Percentiles rank a stretch among this genome's conserved stretches.
These are phyloP conservation scores for Amyloporia xantha DNA, from an alignment of 768 basidiomycete species.

Conservation along the genomic window DNA sequence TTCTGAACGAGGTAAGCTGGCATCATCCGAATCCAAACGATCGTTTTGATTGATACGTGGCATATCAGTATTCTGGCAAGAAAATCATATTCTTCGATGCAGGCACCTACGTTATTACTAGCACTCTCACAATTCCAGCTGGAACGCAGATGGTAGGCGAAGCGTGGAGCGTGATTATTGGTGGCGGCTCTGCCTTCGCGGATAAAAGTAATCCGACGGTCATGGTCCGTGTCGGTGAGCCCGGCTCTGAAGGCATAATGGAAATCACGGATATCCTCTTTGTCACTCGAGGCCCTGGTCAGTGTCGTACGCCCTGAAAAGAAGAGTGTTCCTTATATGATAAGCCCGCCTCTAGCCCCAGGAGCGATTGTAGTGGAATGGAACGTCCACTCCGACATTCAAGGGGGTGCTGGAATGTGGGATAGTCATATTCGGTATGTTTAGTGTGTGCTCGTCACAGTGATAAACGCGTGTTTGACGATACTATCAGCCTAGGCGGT, in stretches of 20 bases:
- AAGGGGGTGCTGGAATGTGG: slow-evolving; percentile 49
- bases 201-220: slow-evolving; percentile 32
- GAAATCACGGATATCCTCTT: slow-evolving; percentile 43
- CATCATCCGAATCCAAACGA: not conserved
- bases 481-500: slow-evolving; percentile 27
- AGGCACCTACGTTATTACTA: slow-evolving; percentile 41
- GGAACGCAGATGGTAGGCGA: slow-evolving; percentile 43
- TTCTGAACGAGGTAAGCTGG: slow-evolving; percentile 47
- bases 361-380: slow-evolving; percentile 63
- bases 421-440: slow-evolving; percentile 36
- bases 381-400: slow-evolving; percentile 42
- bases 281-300: slow-evolving; percentile 34
- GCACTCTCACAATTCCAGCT: slow-evolving; percentile 42
- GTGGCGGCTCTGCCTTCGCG: slow-evolving; percentile 35
- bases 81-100: slow-evolving; percentile 83
- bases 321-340: too few species aligned
- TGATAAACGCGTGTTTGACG: too few species aligned
- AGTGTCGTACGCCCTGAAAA: too few species aligned
- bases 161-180: slow-evolving; percentile 45
- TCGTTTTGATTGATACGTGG: not conserved
- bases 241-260: slow-evolving; percentile 31
- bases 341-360: slow-evolving; percentile 25
- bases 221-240: slow-evolving; percentile 35
- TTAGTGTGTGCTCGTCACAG: too few species aligned
- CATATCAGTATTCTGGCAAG: slow-evolving; percentile 52